Conservation (phyloP, 176 grass and related monocot species). For the Musa beccarii region DNA sequence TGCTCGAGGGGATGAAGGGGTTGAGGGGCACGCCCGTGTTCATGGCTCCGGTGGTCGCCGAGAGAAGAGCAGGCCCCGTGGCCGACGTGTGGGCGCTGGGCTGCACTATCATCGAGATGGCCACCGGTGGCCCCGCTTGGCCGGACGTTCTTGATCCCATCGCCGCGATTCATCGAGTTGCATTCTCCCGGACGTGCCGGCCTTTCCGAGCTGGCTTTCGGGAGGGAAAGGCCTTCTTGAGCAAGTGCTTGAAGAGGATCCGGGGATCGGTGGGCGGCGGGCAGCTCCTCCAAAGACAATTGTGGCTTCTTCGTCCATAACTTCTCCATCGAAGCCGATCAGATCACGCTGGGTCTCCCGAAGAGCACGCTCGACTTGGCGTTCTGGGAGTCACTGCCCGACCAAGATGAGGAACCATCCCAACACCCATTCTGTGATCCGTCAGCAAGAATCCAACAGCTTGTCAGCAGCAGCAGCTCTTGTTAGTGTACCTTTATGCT, state of each 20-base stretch:
- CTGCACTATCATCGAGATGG: no score
- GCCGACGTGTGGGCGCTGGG: no score
- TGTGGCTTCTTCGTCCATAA: neutral
- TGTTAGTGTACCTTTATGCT: no score
- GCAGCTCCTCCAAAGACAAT: constrained; percentile 1
- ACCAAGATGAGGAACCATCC: neutral
- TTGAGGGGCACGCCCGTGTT: constrained; percentile 1
- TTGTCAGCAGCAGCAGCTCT: no score
- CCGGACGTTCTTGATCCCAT: no score
- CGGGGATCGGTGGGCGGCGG: constrained; percentile 7
- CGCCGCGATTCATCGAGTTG: neutral
- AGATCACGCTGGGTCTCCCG: neutral
- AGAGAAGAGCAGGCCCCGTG: no score
- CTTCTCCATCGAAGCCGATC: neutral
- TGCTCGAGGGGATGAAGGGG: neutral
- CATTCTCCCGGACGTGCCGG: constrained; percentile 8
- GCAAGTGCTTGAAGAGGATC: neutral
- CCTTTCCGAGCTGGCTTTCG: neutral
- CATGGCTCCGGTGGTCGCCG: no score
- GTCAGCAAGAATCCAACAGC: no score
- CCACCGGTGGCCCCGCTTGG: no score
- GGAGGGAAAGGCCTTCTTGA: constrained; percentile 4
- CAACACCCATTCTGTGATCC: no score
- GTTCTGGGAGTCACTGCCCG: no score
- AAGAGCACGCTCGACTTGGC: constrained; percentile 2